Percentiles rank a stretch among this genome's conserved stretches.
These are phyloP conservation scores for Aspergillus melleus DNA, from an alignment of 2,329 filamentous ascomycete genomes.

Conservation along the genomic window DNA sequence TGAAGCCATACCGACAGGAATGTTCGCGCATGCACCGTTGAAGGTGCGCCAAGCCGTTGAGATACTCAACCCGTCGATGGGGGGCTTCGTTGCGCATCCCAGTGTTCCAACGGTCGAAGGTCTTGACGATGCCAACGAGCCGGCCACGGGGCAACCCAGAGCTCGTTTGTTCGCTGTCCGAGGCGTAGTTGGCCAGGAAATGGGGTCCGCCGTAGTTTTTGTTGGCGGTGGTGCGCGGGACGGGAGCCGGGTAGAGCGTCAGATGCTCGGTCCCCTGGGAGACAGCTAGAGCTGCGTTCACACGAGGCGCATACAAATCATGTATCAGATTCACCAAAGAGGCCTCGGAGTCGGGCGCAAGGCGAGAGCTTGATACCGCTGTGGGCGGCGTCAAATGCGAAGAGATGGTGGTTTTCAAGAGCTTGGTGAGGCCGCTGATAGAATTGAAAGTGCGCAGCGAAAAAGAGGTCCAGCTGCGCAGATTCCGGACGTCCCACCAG, in stretches of 20 bases:
- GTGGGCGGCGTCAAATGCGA: slow-evolving; percentile 39
- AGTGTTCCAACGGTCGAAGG: slow-evolving; percentile 92
- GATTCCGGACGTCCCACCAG: slow-evolving; percentile 93
- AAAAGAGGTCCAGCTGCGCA: slow-evolving; percentile 81
- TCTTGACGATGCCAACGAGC: slow-evolving; percentile 82
- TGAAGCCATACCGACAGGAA: slow-evolving; percentile 90
- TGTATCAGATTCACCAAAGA: slow-evolving; percentile 74
- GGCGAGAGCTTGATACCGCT: slow-evolving; percentile 46
- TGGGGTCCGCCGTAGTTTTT: slow-evolving; percentile 49
- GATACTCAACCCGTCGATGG: slow-evolving; percentile 83
- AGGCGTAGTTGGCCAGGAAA: slow-evolving; percentile 56
- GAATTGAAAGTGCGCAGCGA: slow-evolving; percentile 68
- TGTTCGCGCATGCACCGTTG: slow-evolving; percentile 94
- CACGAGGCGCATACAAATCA: slow-evolving; percentile 77
- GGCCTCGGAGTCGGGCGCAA: slow-evolving; percentile 75
- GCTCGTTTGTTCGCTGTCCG: slow-evolving; percentile 50
- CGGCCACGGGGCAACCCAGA: slow-evolving; percentile 58
- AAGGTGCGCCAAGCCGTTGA: slow-evolving; percentile 79
- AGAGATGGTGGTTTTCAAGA: slow-evolving; percentile 69
- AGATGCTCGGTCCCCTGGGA: slow-evolving; percentile 68
- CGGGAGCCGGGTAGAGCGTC: slow-evolving; percentile 43
- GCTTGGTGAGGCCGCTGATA: slow-evolving; percentile 69
- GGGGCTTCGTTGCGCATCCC: slow-evolving; percentile 86
- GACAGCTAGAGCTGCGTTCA: slow-evolving; percentile 79
- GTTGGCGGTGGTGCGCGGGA: slow-evolving; percentile 35